phyloP scores from a whole-genome alignment of 2,329 filamentous ascomycete genomes.

The Pseudogymnoascus sp. region DNA sequence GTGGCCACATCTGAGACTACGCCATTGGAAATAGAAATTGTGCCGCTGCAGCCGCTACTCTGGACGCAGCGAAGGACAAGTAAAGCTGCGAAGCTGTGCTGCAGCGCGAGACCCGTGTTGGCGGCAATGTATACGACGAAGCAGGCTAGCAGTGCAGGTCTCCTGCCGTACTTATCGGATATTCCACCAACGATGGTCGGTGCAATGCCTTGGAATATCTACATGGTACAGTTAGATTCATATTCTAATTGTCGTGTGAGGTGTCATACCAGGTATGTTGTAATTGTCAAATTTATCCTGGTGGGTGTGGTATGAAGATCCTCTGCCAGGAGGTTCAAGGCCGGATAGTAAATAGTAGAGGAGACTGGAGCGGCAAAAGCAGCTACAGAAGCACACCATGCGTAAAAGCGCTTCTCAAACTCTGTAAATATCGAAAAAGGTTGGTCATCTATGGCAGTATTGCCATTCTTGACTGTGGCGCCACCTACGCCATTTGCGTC shows the following conservation, averaged over 20 bases:
- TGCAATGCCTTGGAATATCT: slow-evolving; percentile 51
- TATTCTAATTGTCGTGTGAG: background rate
- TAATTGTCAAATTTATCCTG: slow-evolving; percentile 25
- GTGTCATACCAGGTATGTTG: slow-evolving; percentile 23
- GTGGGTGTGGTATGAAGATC: slow-evolving; percentile 21
- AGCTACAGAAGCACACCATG: slow-evolving; percentile 12
- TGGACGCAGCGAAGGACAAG: slow-evolving; percentile 49
- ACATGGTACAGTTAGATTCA: slow-evolving; percentile 19
- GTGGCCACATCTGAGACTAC: slow-evolving; percentile 59
- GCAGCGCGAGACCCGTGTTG: slow-evolving; percentile 46
- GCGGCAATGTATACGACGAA: slow-evolving; percentile 48
- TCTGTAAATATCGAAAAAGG: background rate
- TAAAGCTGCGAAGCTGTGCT: slow-evolving; percentile 41
- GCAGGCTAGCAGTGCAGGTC: slow-evolving; percentile 45
- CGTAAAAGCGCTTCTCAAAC: background rate
- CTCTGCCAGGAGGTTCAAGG: slow-evolving; percentile 19
- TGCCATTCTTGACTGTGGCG: background rate
- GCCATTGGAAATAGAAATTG: slow-evolving; percentile 49
- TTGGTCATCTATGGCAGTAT: background rate
- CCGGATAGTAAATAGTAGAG: slow-evolving; percentile 24
- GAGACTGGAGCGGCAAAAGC: slow-evolving; percentile 16
- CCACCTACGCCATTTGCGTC: background rate
- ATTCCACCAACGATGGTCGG: slow-evolving; percentile 51
- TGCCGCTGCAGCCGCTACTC: slow-evolving; percentile 51
- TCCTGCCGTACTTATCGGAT: slow-evolving; percentile 46